These are phyloP conservation scores for Astraeus odoratus DNA, from an alignment of 768 basidiomycete genomes.

Conservation along the genomic window DNA sequence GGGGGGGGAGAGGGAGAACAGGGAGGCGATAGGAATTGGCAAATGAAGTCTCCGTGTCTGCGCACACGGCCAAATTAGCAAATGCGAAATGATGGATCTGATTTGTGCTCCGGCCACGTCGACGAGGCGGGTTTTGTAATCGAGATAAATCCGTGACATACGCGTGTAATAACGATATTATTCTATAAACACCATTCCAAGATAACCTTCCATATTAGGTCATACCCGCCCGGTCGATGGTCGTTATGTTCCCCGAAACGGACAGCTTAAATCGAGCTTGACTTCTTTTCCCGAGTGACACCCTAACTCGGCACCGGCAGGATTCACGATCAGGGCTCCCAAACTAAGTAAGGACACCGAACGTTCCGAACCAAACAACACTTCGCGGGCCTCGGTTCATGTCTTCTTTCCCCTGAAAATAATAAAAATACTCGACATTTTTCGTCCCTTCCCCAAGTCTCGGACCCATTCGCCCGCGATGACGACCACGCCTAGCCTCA, in stretches of 20 bases:
- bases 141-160: conserved; percentile 23
- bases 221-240: conserved; percentile 39
- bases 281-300: conserved; percentile 21
- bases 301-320: conserved; percentile 40
- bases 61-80: conserved; percentile 23
- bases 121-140: conserved; percentile 27
- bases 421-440: conserved; percentile 8
- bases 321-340: conserved; percentile 34
- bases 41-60: conserved; percentile 22
- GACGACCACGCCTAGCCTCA: no score
- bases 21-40: conserved; percentile 8
- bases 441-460: conserved; percentile 8
- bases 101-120: conserved; percentile 26
- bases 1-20: conserved; percentile 9
- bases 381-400: conserved; percentile 29
- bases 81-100: conserved; percentile 19
- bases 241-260: conserved; percentile 29
- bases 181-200: conserved; percentile 6
- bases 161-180: conserved; percentile 5
- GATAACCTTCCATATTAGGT: conserved; percentile 33
- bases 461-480: background rate
- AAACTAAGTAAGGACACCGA: conserved; percentile 30
- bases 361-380: conserved; percentile 22
- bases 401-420: conserved; percentile 18
- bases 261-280: conserved; percentile 26